Percentiles rank a stretch among this genome's conserved stretches.
Conservation (phyloP, 305 asterid genomes). For the Caryopteris hybrid region DNA sequence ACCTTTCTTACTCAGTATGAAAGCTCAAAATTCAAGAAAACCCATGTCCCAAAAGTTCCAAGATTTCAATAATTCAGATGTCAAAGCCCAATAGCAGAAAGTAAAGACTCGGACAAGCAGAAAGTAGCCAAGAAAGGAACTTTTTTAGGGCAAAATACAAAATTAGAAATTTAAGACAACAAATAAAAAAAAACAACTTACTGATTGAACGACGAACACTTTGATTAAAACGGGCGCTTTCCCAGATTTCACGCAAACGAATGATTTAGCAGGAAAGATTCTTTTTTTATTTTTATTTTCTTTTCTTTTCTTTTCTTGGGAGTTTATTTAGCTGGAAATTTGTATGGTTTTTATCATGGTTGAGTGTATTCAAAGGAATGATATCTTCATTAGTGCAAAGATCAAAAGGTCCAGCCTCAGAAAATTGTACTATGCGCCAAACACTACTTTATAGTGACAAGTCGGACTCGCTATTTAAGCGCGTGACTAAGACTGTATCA, state of each 20-base stretch:
- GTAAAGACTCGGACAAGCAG: conserved; percentile 12
- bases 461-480: conserved; percentile 14
- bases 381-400: conserved; percentile 16
- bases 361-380: conserved; percentile 24
- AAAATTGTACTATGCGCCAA: conserved; percentile 18
- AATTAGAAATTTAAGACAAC: background rate
- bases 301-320: background rate
- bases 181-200: conserved; percentile 21
- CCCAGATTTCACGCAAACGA: conserved; percentile 28
- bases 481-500: background rate
- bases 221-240: conserved; percentile 21
- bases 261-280: conserved; percentile 13
- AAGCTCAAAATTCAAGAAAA: conserved; percentile 22
- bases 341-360: conserved; percentile 18
- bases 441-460: background rate
- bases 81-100: conserved; percentile 19
- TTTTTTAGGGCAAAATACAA: conserved; percentile 20
- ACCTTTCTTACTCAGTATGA: background rate
- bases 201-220: conserved; percentile 26
- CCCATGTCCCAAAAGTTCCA: conserved; percentile 20
- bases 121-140: conserved; percentile 8
- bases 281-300: background rate
- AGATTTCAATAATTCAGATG: conserved; percentile 25
- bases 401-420: conserved; percentile 26
- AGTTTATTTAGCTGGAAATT: conserved; percentile 16